Evolutionary conservation across 257 asterid species (phyloP).

Genomic region (Solanum gracilifrons): DNA sequence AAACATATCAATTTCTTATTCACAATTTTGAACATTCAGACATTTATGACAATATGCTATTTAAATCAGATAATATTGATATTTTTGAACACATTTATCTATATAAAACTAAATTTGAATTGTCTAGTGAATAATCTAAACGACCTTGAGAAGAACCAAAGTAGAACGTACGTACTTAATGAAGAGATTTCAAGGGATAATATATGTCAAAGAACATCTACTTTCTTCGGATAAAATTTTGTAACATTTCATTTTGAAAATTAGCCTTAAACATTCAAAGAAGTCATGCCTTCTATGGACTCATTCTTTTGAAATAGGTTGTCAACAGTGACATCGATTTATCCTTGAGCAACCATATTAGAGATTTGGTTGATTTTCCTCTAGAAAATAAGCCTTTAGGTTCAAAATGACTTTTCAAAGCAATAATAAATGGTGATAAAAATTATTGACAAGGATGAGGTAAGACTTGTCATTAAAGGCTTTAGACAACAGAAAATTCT

Average conservation of each 20-base stretch:
- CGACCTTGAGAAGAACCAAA: neutral
- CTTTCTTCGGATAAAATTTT: neutral
- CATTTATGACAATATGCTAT: neutral
- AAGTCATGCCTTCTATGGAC: neutral
- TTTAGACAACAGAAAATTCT: neutral
- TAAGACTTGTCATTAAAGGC: neutral
- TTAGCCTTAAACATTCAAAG: neutral
- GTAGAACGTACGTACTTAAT: too few relatives aligned
- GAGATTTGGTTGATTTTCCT: neutral
- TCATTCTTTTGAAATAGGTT: neutral
- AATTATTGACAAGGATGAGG: neutral
- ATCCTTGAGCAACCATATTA: neutral
- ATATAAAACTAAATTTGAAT: too few relatives aligned
- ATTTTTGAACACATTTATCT: too few relatives aligned
- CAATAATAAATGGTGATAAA: neutral
- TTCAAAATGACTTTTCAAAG: neutral
- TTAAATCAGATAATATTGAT: too few relatives aligned
- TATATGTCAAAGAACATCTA: neutral
- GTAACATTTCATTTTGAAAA: neutral
- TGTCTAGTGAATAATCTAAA: neutral
- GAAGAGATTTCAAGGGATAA: too few relatives aligned
- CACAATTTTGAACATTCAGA: neutral
- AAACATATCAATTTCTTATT: neutral
- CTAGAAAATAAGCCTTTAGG: neutral
- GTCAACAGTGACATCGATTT: neutral